These are phyloP conservation scores for Ramaria sp. DNA, from an alignment of 768 basidiomycete species.

Conservation along the genomic window DNA sequence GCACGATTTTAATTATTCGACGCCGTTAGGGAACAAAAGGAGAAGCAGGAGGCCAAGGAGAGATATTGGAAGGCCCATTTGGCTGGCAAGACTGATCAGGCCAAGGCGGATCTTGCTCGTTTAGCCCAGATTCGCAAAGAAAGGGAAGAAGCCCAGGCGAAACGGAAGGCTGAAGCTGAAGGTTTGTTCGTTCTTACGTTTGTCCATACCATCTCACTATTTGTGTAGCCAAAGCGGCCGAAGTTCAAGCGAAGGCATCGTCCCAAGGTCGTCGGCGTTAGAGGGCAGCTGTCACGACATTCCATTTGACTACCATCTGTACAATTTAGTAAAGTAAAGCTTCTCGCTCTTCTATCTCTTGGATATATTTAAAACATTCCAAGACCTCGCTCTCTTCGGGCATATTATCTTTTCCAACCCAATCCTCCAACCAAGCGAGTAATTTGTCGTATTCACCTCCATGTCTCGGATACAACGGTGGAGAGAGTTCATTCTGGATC, in stretches of 20 bases:
- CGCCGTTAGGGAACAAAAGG: constrained; percentile 70
- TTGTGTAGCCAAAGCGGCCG: constrained; percentile 49
- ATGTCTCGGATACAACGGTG: constrained; percentile 15
- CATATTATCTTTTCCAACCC: constrained; percentile 41
- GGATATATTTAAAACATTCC: constrained; percentile 14
- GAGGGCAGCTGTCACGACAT: not conserved
- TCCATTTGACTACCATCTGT: not conserved
- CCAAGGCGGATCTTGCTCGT: constrained; percentile 79
- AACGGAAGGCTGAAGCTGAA: constrained; percentile 81
- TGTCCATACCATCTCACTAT: constrained; percentile 1
- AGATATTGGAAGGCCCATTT: constrained; percentile 80
- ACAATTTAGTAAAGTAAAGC: constrained; percentile 1
- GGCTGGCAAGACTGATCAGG: constrained; percentile 84
- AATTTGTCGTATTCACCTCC: constrained; percentile 34
- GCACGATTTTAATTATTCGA: not conserved
- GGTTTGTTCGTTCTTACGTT: constrained; percentile 31
- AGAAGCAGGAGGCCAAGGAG: constrained; percentile 83
- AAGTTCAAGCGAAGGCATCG: constrained; percentile 50
- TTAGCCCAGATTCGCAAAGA: constrained; percentile 80
- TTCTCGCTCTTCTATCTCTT: constrained; percentile 1
- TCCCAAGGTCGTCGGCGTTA: constrained; percentile 11
- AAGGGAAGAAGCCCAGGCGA: constrained; percentile 79
- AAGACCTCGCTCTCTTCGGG: constrained; percentile 33
- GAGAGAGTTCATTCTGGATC: not conserved
- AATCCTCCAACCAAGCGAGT: constrained; percentile 42